Base-by-base conservation (phyloP, 495 filamentous ascomycete species). In the Penicillium crystallinum region DNA sequence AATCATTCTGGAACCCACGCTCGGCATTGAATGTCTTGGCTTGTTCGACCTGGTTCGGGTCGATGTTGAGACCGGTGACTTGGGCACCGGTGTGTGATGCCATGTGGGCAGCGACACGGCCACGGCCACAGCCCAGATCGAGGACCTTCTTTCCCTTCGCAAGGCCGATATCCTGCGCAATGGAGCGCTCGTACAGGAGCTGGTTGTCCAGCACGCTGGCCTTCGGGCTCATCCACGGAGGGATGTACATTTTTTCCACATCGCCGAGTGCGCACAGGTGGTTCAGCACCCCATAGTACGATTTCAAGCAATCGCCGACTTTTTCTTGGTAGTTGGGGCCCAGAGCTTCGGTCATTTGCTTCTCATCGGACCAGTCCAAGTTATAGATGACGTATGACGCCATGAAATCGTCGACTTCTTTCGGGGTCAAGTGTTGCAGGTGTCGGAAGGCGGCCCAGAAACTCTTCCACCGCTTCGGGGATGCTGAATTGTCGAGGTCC, bases 191-290 rank as follows among this genome's bases (percentile, higher is more conserved):
- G 51, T 81, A 83, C n/a, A 83, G 71, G 45, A 82, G 69, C 58
- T 84, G 79, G 58, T 74, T 74, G 51, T 74, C 69, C 30, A 64
- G 64, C 3, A 81, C 75, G 6, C 67, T 73, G n/a, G 74, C 73
- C 50, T 78, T 77, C 57, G 71, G 72, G 63, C 80, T 77, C 79
- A 85, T 81, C 57, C 77, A 74, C 4, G 81, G 81, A 22, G 81
- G 81, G 46, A 85, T 83, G 60, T 85, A 85, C 81, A 85, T 85
- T 67, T 85, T 85, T 58, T 85, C 81, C 22, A 85, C 81, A 50
- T 82, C 80, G 21, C 81, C 81, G n/a, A 85, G 72, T 22, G 81
- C 81, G 64, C 81, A 85, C 4, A 85, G 75, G 47, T 85, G 81
- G 58, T 85, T 85, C 27, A 85, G 70, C 29, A 83, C 79, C 36